Conservation (phyloP, 1,139 yeast genomes). For the Lodderomyces jiufengensis region DNA sequence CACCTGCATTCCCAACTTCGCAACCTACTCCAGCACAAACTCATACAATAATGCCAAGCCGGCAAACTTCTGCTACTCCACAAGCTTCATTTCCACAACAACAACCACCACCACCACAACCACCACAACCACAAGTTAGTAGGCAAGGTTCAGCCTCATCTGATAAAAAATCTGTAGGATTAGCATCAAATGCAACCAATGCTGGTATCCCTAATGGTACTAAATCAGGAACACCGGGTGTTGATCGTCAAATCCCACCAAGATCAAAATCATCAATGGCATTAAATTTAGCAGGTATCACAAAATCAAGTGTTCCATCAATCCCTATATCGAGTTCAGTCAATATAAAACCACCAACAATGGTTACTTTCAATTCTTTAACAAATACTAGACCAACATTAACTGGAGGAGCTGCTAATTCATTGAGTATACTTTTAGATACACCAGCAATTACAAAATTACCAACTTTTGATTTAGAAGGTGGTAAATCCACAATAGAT, state of each 20-base stretch:
- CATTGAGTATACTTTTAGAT: conserved; percentile 53
- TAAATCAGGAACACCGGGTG: conserved; percentile 7
- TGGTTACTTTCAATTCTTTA: conserved; percentile 53
- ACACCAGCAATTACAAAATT: conserved; percentile 75
- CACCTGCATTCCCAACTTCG: conserved; percentile 7
- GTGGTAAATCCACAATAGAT: conserved; percentile 22
- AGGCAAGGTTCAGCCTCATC: conserved; percentile 12
- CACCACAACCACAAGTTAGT: conserved; percentile 4
- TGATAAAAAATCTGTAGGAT: conserved; percentile 4
- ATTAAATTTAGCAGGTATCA: conserved; percentile 38
- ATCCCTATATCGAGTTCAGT: conserved; percentile 70
- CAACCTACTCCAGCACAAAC: conserved; percentile 11
- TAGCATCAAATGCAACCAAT: conserved; percentile 4
- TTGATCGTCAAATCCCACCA: conserved; percentile 9
- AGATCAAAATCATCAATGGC: conserved; percentile 10
- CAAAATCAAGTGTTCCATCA: conserved; percentile 66
- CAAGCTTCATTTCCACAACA: conserved; percentile 7
- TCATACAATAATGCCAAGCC: conserved; percentile 7
- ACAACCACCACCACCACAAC: conserved; percentile 4
- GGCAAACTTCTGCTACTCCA: conserved; percentile 12
- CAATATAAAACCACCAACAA: conserved; percentile 59
- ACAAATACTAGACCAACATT: conserved; percentile 69
- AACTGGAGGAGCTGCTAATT: conserved; percentile 79
- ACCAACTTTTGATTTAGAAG: conserved; percentile 69
- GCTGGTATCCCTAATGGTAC: conserved; percentile 6